These are phyloP conservation scores for Rhodotorula sp. DNA, from an alignment of 1,284 basidiomycete species.

Conservation along the genomic window DNA sequence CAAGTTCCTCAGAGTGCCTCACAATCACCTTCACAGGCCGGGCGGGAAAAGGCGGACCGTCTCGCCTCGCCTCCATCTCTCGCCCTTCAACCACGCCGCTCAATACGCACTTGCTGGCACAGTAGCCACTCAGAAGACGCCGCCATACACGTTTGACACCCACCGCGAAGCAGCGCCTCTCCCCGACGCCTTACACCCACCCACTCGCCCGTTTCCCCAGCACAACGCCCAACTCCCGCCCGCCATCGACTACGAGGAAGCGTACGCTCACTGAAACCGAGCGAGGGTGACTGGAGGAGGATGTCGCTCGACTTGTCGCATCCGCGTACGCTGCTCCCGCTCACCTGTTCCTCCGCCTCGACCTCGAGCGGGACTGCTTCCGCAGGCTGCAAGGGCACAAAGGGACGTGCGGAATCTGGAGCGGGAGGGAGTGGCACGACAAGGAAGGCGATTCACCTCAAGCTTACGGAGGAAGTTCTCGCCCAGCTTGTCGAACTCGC, in stretches of 20 bases:
- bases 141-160: too few relatives aligned
- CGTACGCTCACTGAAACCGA: too few relatives aligned
- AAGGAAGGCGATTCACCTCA: constrained; percentile 29
- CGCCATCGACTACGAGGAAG: not conserved
- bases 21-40: too few relatives aligned
- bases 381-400: not conserved
- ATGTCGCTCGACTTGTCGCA: constrained; percentile 31
- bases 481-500: constrained; percentile 20
- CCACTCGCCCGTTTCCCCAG: not conserved
- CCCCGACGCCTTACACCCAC: not conserved
- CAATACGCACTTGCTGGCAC: too few relatives aligned
- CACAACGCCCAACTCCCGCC: not conserved
- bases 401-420: not conserved
- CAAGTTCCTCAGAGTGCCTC: too few relatives aligned
- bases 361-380: not conserved
- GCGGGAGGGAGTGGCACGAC: not conserved
- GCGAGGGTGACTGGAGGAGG: not conserved
- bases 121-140: too few relatives aligned
- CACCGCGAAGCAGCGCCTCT: not conserved
- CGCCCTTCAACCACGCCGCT: too few relatives aligned
- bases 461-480: constrained; percentile 26
- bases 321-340: constrained; percentile 27
- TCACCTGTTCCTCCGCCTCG: not conserved
- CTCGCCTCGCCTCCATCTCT: too few relatives aligned
- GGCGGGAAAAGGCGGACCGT: too few relatives aligned